These are phyloP conservation scores for Lepraria neglecta DNA, from an alignment of 495 filamentous ascomycete species.

Conservation along the genomic window DNA sequence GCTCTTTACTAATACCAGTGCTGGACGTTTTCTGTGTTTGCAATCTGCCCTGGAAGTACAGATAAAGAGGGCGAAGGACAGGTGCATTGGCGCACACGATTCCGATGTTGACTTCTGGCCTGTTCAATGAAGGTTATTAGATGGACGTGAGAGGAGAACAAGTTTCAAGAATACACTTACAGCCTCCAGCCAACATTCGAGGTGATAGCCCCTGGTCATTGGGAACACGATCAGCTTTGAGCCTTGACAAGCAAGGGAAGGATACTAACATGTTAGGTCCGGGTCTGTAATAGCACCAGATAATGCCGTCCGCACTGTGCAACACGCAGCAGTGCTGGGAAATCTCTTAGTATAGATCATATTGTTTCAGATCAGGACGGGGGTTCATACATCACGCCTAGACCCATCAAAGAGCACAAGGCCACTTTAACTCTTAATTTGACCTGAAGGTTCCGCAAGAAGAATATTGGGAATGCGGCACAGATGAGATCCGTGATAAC, in stretches of 20 bases:
- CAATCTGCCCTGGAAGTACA: slow-evolving; percentile 21
- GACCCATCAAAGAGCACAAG: slow-evolving; percentile 29
- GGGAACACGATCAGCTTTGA: background rate
- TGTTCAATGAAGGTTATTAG: background rate
- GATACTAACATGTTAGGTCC: slow-evolving; percentile 20
- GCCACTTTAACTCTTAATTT: slow-evolving; percentile 3
- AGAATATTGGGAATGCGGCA: slow-evolving; percentile 14
- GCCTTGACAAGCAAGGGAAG: background rate
- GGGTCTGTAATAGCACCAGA: slow-evolving; percentile 14
- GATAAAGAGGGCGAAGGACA: slow-evolving; percentile 23
- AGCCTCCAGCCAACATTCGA: slow-evolving; percentile 25
- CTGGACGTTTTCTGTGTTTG: slow-evolving; percentile 7
- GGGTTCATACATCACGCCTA: slow-evolving; percentile 33
- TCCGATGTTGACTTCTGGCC: slow-evolving; percentile 28
- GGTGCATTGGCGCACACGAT: slow-evolving; percentile 27
- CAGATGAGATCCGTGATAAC: slow-evolving; percentile 10
- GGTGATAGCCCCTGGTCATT: slow-evolving; percentile 13
- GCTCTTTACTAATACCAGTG: slow-evolving; percentile 9
- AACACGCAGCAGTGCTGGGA: slow-evolving; percentile 22
- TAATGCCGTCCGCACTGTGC: slow-evolving; percentile 21
- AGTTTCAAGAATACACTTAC: background rate
- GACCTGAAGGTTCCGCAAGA: slow-evolving; percentile 15
- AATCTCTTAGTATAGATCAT: background rate
- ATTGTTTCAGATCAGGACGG: background rate
- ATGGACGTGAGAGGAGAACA: background rate